Evolutionary conservation across 1,284 basidiomycete genomes (phyloP), one percentile per base, ranked within the genome.

Genomic region (Violaceomyces palustris): DNA sequence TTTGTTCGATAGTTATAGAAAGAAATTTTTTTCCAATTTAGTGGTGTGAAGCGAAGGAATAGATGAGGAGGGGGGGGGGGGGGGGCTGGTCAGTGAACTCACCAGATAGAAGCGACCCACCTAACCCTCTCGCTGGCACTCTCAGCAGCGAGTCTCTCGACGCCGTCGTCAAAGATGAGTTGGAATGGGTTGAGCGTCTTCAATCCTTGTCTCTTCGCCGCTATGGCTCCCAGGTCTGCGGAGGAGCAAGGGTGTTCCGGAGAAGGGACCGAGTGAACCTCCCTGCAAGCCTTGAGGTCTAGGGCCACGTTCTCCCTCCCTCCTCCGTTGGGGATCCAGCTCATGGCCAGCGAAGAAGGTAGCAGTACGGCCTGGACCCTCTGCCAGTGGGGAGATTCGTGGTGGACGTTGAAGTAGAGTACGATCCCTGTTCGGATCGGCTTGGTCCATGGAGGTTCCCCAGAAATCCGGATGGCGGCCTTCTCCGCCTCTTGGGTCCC

Each of bases 131-230:
- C 64, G 34, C 38, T 55, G 29, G 62, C 59, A 6, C 50, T 51
- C 11, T 60, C 56, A 17, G 62, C 58, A 17, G 64, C 66, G 3
- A 69, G 37, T 3, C 66, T 33, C 50, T 69, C 66, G 0, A 69
- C 56, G n/a, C 66, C 66, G 31, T 69, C 66, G 23, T 67, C 61
- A 42, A 69, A 69, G 31, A 67, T 57, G n/a, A 69, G 45, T 45
- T 69, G 64, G 40, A 63, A 69, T 8, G 66, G 59, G 34, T 26
- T 59, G 45, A 67, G 50, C 28, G 42, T 38, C 22, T 26, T 42
- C 24, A 69, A 39, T 4, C 53, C 56, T 25, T 67, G 64, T 21
- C 42, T 46, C 4, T 56, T 42, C 3, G 66, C 61, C 14, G 30
- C 31, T 2, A 39, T 45, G 11, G 65, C 63, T 4, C 63, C 65